phyloP scores from a whole-genome alignment of 1,284 basidiomycete species.

The Earliella scabrosa region DNA sequence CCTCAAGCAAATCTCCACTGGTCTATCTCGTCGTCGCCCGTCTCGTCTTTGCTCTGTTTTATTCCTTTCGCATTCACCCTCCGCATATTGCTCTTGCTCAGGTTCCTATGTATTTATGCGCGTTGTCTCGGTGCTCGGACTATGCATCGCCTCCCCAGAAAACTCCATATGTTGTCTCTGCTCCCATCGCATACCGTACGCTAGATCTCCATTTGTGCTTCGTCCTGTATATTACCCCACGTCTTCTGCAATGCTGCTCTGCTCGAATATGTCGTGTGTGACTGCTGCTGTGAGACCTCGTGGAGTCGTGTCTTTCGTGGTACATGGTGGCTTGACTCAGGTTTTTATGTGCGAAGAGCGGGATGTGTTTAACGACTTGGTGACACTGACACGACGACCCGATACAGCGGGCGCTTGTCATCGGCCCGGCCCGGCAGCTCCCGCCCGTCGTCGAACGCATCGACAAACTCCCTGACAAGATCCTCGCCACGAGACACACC shows the following conservation, averaged over 20 bases:
- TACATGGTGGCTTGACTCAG: too few species aligned
- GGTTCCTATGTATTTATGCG: slow-evolving; percentile 26
- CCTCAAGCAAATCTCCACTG: slow-evolving; percentile 16
- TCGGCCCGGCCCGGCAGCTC: too few species aligned
- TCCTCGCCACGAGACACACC: slow-evolving; percentile 35
- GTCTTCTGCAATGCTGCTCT: background rate
- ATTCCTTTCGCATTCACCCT: slow-evolving; percentile 27
- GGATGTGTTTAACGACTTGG: too few species aligned
- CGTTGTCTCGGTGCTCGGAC: slow-evolving; percentile 17
- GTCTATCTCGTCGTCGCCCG: slow-evolving; percentile 14
- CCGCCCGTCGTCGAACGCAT: too few species aligned
- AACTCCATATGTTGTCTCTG: slow-evolving; percentile 8
- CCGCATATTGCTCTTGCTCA: slow-evolving; percentile 13
- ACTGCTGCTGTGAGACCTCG: too few species aligned
- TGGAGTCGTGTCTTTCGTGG: too few species aligned
- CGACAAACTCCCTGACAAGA: slow-evolving; percentile 40
- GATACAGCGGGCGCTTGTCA: too few species aligned
- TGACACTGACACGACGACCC: too few species aligned
- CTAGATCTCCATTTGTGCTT: slow-evolving; percentile 1
- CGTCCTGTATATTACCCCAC: slow-evolving; percentile 3
- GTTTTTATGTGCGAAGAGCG: too few species aligned
- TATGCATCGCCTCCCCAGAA: slow-evolving; percentile 3
- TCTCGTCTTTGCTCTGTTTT: slow-evolving; percentile 20
- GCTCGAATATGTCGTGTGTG: background rate
- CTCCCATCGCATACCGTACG: slow-evolving; percentile 1